Percentiles rank a stretch among this genome's conserved stretches.
phyloP scores from a whole-genome alignment of 805 yeast species.

The Ogataea glucozyma region DNA sequence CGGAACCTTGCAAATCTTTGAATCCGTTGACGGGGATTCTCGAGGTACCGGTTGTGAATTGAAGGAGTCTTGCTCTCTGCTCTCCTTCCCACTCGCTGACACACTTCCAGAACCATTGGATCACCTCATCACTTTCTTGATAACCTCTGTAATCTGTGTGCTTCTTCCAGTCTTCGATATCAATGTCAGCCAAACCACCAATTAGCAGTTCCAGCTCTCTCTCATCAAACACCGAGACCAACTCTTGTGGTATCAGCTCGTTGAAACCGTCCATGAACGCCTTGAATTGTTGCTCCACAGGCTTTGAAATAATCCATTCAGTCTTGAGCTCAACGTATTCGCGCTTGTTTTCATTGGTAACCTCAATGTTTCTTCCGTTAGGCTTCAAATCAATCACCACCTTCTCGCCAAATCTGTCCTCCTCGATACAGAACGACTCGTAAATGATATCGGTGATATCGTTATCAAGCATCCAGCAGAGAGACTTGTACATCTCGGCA shows the following conservation, averaged over 20 bases:
- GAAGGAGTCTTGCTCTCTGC: slow-evolving; percentile 91
- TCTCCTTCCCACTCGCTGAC: slow-evolving; percentile 93
- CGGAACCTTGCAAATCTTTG: slow-evolving; percentile 97
- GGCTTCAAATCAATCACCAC: slow-evolving; percentile 88
- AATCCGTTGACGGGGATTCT: slow-evolving; percentile 99
- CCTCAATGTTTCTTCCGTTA: slow-evolving; percentile 85
- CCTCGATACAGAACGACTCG: slow-evolving; percentile 80
- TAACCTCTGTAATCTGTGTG: slow-evolving; percentile 99
- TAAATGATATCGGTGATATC: slow-evolving; percentile 88
- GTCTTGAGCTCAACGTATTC: slow-evolving; percentile 94
- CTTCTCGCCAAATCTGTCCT: slow-evolving; percentile 92
- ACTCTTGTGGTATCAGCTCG: slow-evolving; percentile 94
- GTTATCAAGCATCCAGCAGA: slow-evolving; percentile 94
- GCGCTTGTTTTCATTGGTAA: slow-evolving; percentile 89
- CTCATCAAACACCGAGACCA: slow-evolving; percentile 95
- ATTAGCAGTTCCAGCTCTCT: slow-evolving; percentile 94
- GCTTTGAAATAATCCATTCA: slow-evolving; percentile 92
- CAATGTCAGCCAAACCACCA: slow-evolving; percentile 98
- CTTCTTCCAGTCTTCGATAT: slow-evolving; percentile 98
- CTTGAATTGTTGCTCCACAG: slow-evolving; percentile 93
- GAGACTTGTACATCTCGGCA: slow-evolving; percentile 90
- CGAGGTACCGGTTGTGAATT: slow-evolving; percentile 98
- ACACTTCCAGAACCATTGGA: slow-evolving; percentile 99
- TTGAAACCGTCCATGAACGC: slow-evolving; percentile 97
- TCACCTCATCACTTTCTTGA: slow-evolving; percentile 92